These are phyloP conservation scores for Liriodendron chinense DNA, from an alignment of 164 flowering plant species.

Conservation along the genomic window DNA sequence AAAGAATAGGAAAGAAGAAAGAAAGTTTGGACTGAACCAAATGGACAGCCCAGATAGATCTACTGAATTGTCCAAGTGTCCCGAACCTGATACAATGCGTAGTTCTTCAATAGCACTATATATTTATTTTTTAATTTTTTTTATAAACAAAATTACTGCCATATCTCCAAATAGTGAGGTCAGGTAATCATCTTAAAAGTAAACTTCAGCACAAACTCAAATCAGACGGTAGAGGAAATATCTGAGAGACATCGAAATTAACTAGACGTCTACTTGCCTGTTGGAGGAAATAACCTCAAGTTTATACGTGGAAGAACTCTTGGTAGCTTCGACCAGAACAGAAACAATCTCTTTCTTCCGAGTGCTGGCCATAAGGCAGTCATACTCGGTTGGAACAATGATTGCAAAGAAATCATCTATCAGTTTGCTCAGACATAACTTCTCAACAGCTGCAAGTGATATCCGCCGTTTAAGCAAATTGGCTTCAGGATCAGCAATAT, in stretches of 20 bases:
- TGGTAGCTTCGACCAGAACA: constrained; percentile 71
- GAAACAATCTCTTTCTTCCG: constrained; percentile 88
- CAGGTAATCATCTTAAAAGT: too few relatives aligned
- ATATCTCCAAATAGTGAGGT: too few relatives aligned
- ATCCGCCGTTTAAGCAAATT: constrained; percentile 73
- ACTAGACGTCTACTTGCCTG: constrained; percentile 39
- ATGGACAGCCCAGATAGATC: too few relatives aligned
- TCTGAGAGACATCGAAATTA: background rate
- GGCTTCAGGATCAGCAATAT: constrained; percentile 80
- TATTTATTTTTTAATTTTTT: too few relatives aligned
- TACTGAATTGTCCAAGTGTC: too few relatives aligned
- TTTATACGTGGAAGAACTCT: constrained; percentile 64
- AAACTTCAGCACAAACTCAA: too few relatives aligned
- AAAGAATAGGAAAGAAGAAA: too few relatives aligned
- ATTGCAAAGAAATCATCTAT: constrained; percentile 87
- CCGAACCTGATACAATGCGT: too few relatives aligned
- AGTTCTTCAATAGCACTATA: too few relatives aligned
- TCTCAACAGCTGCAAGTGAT: constrained; percentile 80
- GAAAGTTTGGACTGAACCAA: too few relatives aligned
- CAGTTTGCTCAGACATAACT: constrained; percentile 79
- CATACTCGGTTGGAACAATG: constrained; percentile 86
- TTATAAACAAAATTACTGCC: too few relatives aligned
- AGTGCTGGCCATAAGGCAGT: constrained; percentile 85
- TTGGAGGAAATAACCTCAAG: constrained; percentile 74
- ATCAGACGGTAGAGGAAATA: too few relatives aligned